Evolutionary conservation across 345 rosid species (phyloP), one percentile per base, ranked within the genome.

Genomic region (Abelmoschus esculentus): DNA sequence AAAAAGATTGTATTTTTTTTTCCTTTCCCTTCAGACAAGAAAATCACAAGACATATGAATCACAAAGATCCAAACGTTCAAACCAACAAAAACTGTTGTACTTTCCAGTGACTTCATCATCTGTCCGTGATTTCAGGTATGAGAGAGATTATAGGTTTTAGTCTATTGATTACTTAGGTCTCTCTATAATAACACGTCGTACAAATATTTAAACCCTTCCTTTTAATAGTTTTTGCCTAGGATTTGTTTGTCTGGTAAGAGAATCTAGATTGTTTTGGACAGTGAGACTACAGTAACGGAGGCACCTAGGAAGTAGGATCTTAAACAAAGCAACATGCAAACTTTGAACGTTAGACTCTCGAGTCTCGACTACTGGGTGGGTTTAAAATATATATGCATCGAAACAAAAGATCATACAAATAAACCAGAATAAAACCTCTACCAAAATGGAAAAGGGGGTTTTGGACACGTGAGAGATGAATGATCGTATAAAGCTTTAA

Each of bases 41-140:
- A 42, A 53, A 70, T 84, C 85, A 50, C 77, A 75, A 69, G 75
- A 63, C 40, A 36, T 29, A 63, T 53, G 77, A 70, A 70, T 40
- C 34, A 78, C 31, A 63, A 70, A 53, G 68, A 62, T 69, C 67
- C 77, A 70, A 47, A 70, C 6, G 58, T 58, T 62, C 76, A 80
- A 80, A 80, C 50, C 36, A 28, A 68, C 61, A 73, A 36, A 53
- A 62, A 31, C 61, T 29, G 52, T 46, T 72, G 79, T 81, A 73
- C 82, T 53, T 74, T 74, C 42, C 62, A 60, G 81, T 81, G 69
- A 81, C 3, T 42, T 3, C 22, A 22, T 14, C 42, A 34, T 44
- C 66, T 70, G 77, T 49, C 80, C 82, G 82, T 77, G 79, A 72
- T 70, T 77, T 77, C 58, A 76, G 79, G 74, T 67, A 6, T 9